Percentiles rank a stretch among this genome's conserved stretches.
phyloP scores from a whole-genome alignment of 495 filamentous ascomycete genomes.

The Chaetomium tenue region DNA sequence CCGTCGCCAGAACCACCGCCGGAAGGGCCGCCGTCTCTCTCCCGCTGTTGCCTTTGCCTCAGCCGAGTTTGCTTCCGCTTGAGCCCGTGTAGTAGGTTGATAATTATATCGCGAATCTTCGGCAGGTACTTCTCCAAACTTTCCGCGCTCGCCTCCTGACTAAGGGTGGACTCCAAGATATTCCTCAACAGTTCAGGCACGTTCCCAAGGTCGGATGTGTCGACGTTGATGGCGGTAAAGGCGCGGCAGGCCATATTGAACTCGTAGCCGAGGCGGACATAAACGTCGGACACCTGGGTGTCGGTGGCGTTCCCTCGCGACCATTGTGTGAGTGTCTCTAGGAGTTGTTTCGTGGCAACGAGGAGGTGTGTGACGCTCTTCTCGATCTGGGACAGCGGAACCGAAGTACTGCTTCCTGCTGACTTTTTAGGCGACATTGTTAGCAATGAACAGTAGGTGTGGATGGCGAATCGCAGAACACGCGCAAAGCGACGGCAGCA shows the following conservation, averaged over 20 bases:
- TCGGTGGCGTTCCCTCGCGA: constrained; percentile 88
- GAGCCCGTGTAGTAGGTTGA: constrained; percentile 89
- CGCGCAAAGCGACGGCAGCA: background rate
- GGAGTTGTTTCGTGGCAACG: constrained; percentile 94
- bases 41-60: constrained; percentile 73
- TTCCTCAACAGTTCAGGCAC: constrained; percentile 86
- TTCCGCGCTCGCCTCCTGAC: constrained; percentile 89
- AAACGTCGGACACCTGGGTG: constrained; percentile 93
- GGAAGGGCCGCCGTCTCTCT: constrained; percentile 54
- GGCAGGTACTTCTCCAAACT: constrained; percentile 91
- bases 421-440: constrained; percentile 37
- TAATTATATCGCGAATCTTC: constrained; percentile 94
- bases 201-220: constrained; percentile 88
- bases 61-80: constrained; percentile 94
- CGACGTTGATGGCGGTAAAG: constrained; percentile 93
- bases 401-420: constrained; percentile 41
- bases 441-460: constrained; percentile 5
- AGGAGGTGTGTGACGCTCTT: constrained; percentile 97
- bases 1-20: constrained; percentile 38
- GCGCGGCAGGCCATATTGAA: constrained; percentile 98
- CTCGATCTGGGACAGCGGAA: constrained; percentile 84
- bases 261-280: constrained; percentile 94
- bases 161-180: constrained; percentile 92
- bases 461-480: background rate
- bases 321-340: constrained; percentile 97